phyloP scores from a whole-genome alignment of 2,329 filamentous ascomycete species.

The Leptographium lundbergii region DNA sequence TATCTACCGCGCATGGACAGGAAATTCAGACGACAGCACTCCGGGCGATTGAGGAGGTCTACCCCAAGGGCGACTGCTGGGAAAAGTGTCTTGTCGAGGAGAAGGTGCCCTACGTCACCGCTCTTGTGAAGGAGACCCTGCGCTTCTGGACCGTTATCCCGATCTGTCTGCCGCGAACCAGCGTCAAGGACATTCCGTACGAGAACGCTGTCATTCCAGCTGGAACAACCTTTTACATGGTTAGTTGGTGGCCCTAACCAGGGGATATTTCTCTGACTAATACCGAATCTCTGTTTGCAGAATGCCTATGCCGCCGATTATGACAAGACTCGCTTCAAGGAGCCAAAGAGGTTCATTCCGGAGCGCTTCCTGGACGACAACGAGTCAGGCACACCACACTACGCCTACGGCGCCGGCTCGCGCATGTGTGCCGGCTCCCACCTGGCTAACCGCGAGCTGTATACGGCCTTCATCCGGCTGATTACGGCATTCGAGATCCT shows the following conservation, averaged over 20 bases:
- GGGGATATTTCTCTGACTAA: not conserved
- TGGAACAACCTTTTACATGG: conserved; percentile 66
- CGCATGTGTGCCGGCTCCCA: conserved; percentile 53
- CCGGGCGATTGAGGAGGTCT: conserved; percentile 55
- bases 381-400: conserved; percentile 42
- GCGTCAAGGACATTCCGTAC: conserved; percentile 59
- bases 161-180: conserved; percentile 60
- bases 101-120: conserved; percentile 64
- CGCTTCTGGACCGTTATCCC: conserved; percentile 72
- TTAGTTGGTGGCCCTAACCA: not conserved
- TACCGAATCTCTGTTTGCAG: conserved; percentile 11
- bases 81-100: conserved; percentile 60
- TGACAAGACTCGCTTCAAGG: conserved; percentile 54
- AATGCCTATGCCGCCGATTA: conserved; percentile 66
- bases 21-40: conserved; percentile 57
- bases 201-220: conserved; percentile 55
- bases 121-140: conserved; percentile 64
- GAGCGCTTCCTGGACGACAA: conserved; percentile 47
- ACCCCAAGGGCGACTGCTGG: conserved; percentile 63
- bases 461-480: conserved; percentile 45
- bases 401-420: conserved; percentile 50
- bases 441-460: conserved; percentile 50
- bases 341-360: conserved; percentile 49
- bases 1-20: conserved; percentile 53
- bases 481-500: conserved; percentile 50